Evolutionary conservation across 805 yeast genomes (phyloP).

Genomic region (Monosporozyma siamensis): DNA sequence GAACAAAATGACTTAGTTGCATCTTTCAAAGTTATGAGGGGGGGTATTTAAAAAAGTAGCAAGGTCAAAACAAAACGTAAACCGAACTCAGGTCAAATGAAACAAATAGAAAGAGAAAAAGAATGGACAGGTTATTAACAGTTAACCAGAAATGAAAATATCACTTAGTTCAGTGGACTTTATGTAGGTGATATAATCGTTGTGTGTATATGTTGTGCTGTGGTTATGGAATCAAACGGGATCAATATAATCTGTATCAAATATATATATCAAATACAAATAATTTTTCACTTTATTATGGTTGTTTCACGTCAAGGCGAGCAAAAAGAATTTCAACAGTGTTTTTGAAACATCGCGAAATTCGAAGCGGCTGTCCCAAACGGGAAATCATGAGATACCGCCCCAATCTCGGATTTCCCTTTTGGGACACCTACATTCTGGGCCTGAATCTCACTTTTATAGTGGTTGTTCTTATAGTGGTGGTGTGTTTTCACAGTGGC

Average conservation of each 20-base stretch:
- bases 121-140: neutral
- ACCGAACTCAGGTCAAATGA: neutral
- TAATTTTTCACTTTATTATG: too few species aligned
- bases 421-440: too few species aligned
- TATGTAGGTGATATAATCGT: too few species aligned
- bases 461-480: too few species aligned
- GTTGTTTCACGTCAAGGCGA: too few species aligned
- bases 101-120: neutral
- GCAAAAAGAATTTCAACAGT: neutral
- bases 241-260: too few species aligned
- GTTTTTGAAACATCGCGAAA: constrained; percentile 1
- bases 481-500: too few species aligned
- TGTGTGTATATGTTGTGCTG: too few species aligned
- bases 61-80: neutral
- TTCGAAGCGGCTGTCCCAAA: neutral
- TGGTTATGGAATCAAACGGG: too few species aligned
- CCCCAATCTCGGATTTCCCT: neutral
- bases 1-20: neutral
- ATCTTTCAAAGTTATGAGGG: neutral
- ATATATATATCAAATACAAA: too few species aligned
- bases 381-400: neutral
- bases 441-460: too few species aligned
- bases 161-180: too few species aligned
- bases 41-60: neutral
- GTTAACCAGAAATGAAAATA: neutral